Evolutionary conservation across 768 basidiomycete species (phyloP).

Genomic region (Sistotremastrum suecicum): DNA sequence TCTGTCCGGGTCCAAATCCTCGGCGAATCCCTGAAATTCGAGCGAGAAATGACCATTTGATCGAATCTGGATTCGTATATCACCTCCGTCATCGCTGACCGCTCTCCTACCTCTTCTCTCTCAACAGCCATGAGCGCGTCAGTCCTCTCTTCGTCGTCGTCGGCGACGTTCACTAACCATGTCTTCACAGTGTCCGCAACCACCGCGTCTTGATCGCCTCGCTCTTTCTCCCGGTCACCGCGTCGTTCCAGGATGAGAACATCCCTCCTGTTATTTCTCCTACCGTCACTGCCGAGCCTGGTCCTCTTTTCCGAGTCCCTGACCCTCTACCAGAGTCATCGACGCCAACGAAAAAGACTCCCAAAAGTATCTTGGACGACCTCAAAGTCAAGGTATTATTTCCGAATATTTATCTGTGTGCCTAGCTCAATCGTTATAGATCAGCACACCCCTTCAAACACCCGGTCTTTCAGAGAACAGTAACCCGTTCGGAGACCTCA

Average conservation of each 20-base stretch:
- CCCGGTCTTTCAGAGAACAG: neutral
- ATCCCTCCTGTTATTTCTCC: conserved; percentile 31
- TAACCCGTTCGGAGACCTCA: conserved; percentile 3
- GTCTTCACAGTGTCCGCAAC: conserved; percentile 30
- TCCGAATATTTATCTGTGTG: neutral
- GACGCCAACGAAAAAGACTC: conserved; percentile 13
- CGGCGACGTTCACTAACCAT: conserved; percentile 38
- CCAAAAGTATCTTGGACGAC: conserved; percentile 70
- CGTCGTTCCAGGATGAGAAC: conserved; percentile 41
- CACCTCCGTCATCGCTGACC: too few species aligned
- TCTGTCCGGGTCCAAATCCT: too few species aligned
- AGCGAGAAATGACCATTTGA: too few species aligned
- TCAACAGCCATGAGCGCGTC: too few species aligned
- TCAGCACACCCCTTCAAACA: neutral
- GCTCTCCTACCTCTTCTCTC: too few species aligned
- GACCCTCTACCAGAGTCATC: conserved; percentile 1
- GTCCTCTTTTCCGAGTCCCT: neutral
- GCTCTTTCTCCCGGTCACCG: conserved; percentile 71
- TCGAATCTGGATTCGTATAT: too few species aligned
- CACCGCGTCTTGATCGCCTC: conserved; percentile 70
- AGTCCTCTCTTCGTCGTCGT: conserved; percentile 6
- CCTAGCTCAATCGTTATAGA: neutral
- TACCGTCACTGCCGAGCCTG: conserved; percentile 6
- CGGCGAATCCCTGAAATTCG: too few species aligned
- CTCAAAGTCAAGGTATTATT: conserved; percentile 45